These are phyloP conservation scores for Apiotrichum gamsii DNA, from an alignment of 1,284 basidiomycete species.

Conservation along the genomic window DNA sequence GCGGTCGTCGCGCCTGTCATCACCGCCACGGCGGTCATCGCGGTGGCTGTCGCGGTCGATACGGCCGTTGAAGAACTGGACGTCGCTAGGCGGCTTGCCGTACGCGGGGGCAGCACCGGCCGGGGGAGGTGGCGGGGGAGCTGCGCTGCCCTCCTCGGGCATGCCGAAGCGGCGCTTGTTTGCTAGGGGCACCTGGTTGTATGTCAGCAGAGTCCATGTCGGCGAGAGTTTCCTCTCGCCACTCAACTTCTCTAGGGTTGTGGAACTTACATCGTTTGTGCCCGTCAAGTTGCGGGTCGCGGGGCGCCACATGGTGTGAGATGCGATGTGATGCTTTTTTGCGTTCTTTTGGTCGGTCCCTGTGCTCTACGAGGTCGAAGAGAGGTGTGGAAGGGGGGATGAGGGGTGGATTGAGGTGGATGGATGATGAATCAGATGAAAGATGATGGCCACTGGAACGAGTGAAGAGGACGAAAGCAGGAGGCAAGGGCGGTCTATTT, in stretches of 20 bases:
- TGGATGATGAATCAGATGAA: background rate
- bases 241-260: too few species aligned
- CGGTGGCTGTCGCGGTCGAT: constrained; percentile 27
- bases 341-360: background rate
- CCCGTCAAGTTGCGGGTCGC: constrained; percentile 53
- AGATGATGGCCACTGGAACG: too few species aligned
- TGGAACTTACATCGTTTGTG: constrained; percentile 50
- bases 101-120: constrained; percentile 48
- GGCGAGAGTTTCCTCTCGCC: too few species aligned
- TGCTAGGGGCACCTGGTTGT: constrained; percentile 51
- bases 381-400: background rate
- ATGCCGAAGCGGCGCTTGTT: constrained; percentile 82
- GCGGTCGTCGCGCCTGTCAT: constrained; percentile 24
- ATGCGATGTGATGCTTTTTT: background rate
- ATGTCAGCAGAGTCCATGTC: constrained; percentile 14
- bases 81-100: constrained; percentile 32
- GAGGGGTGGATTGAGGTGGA: background rate
- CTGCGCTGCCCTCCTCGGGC: constrained; percentile 47
- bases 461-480: background rate
- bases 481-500: constrained; percentile 5
- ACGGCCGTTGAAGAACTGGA: constrained; percentile 44
- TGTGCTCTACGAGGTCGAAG: too few species aligned
- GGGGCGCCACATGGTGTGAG: constrained; percentile 71
- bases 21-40: constrained; percentile 12
- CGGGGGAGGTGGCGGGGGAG: constrained; percentile 48